Evolutionary conservation across 257 asterid genomes (phyloP).

Genomic region (Fraxinus anomala): DNA sequence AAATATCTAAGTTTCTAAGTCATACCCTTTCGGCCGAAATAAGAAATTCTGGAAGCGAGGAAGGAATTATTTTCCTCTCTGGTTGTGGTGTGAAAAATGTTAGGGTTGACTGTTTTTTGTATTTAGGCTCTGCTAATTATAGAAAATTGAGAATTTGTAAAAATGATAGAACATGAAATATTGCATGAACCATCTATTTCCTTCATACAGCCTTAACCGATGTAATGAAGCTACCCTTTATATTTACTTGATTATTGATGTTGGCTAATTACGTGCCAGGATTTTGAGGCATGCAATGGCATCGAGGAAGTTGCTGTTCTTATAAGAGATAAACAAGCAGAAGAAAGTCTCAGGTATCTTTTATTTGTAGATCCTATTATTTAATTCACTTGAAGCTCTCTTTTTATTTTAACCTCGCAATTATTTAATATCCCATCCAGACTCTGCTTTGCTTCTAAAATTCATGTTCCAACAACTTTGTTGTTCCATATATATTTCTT

Average conservation of each 20-base stretch:
- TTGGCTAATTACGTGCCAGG: slow-evolving; percentile 48
- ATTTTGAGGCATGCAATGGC: slow-evolving; percentile 91
- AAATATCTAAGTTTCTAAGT: not conserved
- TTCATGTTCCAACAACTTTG: not conserved
- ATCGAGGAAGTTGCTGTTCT: slow-evolving; percentile 89
- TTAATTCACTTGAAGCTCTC: not conserved
- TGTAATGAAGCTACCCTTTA: not conserved
- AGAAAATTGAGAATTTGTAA: not conserved
- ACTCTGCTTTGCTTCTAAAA: slow-evolving; percentile 18
- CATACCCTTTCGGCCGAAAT: not conserved
- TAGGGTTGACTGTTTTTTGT: not conserved
- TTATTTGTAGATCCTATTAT: not conserved
- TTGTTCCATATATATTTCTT: not conserved
- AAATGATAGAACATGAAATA: not conserved
- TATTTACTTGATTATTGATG: slow-evolving; percentile 26
- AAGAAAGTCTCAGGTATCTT: slow-evolving; percentile 77
- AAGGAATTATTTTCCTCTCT: not conserved
- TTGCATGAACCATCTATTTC: not conserved
- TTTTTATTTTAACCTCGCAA: not conserved
- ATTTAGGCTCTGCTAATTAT: not conserved
- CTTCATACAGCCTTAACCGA: not conserved
- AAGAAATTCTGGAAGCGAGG: not conserved
- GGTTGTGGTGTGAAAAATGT: not conserved
- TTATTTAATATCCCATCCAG: not conserved
- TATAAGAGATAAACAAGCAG: slow-evolving; percentile 76